These are phyloP conservation scores for Coniochaeta pulveracea DNA, from an alignment of 2,329 filamentous ascomycete species.

Conservation along the genomic window DNA sequence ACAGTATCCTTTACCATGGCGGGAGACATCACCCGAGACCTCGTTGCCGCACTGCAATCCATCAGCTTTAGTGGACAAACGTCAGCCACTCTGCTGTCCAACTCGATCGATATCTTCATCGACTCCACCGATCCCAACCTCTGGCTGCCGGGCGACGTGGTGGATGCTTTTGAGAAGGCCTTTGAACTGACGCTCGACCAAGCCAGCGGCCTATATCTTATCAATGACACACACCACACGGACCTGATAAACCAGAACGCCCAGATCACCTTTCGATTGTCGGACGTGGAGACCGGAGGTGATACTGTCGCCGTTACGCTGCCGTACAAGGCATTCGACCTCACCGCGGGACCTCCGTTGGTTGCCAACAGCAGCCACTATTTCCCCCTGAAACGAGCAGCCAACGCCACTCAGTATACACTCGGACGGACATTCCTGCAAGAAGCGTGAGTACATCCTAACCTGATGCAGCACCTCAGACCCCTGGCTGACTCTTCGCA, in stretches of 20 bases:
- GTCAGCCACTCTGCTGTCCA: slow-evolving; percentile 18
- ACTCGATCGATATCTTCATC: slow-evolving; percentile 22
- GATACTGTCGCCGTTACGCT: slow-evolving; percentile 19
- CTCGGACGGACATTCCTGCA: slow-evolving; percentile 22
- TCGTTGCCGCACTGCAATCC: slow-evolving; percentile 25
- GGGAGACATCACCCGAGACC: slow-evolving; percentile 20
- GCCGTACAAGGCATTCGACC: slow-evolving; percentile 21
- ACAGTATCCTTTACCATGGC: slow-evolving; percentile 24
- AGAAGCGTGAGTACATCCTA: no score
- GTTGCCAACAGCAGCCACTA: slow-evolving; percentile 18
- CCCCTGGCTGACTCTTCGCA: no score
- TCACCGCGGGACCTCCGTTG: slow-evolving; percentile 17
- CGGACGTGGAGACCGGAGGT: slow-evolving; percentile 19
- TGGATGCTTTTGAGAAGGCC: slow-evolving; percentile 20
- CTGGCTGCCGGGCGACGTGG: slow-evolving; percentile 21
- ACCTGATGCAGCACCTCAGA: no score
- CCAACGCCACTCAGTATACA: slow-evolving; percentile 21
- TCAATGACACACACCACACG: slow-evolving; percentile 22
- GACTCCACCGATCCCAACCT: slow-evolving; percentile 24
- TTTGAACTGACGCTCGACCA: slow-evolving; percentile 19
- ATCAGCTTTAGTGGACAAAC: slow-evolving; percentile 23
- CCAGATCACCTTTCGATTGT: slow-evolving; percentile 21
- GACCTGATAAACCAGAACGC: slow-evolving; percentile 18
- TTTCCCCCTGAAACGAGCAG: slow-evolving; percentile 22
- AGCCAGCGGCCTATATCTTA: slow-evolving; percentile 18